phyloP scores from a whole-genome alignment of 352 stramenopile genomes.

The Peronospora belbahrii region DNA sequence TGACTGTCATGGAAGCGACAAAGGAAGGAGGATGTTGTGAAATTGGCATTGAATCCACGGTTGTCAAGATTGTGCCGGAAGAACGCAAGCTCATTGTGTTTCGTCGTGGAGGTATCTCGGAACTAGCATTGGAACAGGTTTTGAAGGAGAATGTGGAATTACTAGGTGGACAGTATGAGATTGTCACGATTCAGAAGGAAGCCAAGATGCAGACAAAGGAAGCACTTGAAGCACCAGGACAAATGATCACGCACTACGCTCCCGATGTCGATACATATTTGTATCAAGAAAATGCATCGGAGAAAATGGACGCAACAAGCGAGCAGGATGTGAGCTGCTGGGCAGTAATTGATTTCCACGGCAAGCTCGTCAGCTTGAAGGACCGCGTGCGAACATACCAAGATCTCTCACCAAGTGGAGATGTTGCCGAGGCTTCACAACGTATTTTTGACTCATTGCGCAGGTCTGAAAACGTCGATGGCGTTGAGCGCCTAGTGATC shows the following conservation, averaged over 20 bases:
- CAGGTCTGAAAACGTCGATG: slow-evolving; percentile 70
- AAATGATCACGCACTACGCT: slow-evolving; percentile 97
- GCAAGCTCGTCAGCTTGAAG: slow-evolving; percentile 40
- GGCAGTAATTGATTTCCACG: slow-evolving; percentile 80
- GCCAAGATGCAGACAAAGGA: slow-evolving; percentile 55
- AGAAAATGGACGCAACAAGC: slow-evolving; percentile 26
- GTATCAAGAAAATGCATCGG: slow-evolving; percentile 34
- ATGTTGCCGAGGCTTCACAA: slow-evolving; percentile 63
- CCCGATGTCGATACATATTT: slow-evolving; percentile 91
- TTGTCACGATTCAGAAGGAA: slow-evolving; percentile 63
- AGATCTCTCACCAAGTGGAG: slow-evolving; percentile 66
- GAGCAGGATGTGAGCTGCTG: slow-evolving; percentile 38
- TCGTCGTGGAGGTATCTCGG: slow-evolving; percentile 78
- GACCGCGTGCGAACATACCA: slow-evolving; percentile 52
- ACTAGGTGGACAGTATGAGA: slow-evolving; percentile 41
- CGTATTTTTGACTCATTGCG: slow-evolving; percentile 80
- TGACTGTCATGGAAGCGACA: slow-evolving; percentile 74
- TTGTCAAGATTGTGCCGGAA: slow-evolving; percentile 85
- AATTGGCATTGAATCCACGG: slow-evolving; percentile 92
- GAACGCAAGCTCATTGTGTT: slow-evolving; percentile 81
- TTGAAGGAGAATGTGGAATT: slow-evolving; percentile 38
- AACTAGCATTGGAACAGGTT: slow-evolving; percentile 51
- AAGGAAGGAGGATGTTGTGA: slow-evolving; percentile 54
- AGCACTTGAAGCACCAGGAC: slow-evolving; percentile 88
- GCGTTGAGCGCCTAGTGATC: slow-evolving; percentile 65